Base-by-base conservation (phyloP, 768 basidiomycete species). In the Amanita rimosa region DNA sequence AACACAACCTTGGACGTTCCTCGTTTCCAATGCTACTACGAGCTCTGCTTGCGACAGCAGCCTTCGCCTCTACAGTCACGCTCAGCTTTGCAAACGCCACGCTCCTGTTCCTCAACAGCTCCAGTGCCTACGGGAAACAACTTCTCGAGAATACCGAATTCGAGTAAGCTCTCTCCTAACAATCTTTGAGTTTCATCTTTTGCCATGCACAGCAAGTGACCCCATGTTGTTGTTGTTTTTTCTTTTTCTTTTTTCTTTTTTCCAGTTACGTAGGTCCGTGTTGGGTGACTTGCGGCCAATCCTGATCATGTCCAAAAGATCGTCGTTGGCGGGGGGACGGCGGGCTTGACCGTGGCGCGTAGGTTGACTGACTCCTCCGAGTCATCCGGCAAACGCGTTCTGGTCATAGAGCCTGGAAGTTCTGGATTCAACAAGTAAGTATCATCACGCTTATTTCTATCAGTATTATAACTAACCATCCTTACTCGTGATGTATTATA, bases 371-470 rank as follows among this genome's bases (percentile, higher is more conserved):
- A 67, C 35, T 58, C 65, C 33, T 37, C 57, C 3, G 68, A 67
- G 33, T 58, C 65, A 35, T 37, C 57, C 3, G 58, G 54, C 8
- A 61, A 58, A 24, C 64, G 61, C 8, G 68, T 71, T 24, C 58
- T 71, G 6, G 64, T 72, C 6, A 52, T 71, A 13, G 70, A 70
- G 53, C 66, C 67, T n/a, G 69, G 69, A 10, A 53, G 58, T 9
- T 44, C 50, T 27, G 50, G 50, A 11, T 34, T 57, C 10, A 51
- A 57, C 29, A 56, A 60, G 61, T 64, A 36, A 31, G 59, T 38
- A 21, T 1, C n/a, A n/a, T n/a, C n/a, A n/a, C 17, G 24, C 5
- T 33, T 14, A 34, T 10, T 9, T 11, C 6, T 9, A n/a, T n/a
- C n/a, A n/a, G n/a, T n/a, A n/a, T n/a, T n/a, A n/a, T n/a, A n/a